Conservation (phyloP, 306 rosid genomes). For the Inga oerstediana region DNA sequence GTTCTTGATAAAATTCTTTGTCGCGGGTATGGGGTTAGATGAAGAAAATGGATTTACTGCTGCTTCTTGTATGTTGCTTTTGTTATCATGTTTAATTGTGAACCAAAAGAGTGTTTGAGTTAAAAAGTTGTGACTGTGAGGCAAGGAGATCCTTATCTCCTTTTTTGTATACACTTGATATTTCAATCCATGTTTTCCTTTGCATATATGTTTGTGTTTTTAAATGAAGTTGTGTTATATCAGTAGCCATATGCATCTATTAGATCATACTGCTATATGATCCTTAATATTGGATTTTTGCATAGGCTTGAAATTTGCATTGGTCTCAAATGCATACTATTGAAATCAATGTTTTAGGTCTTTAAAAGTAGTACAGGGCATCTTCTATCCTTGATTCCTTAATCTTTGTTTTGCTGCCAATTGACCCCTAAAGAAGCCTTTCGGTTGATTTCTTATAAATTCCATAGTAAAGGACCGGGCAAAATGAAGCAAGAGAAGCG, state of each 20-base stretch:
- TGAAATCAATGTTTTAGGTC: too few species aligned
- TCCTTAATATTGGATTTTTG: too few species aligned
- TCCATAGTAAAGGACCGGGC: conserved; percentile 95
- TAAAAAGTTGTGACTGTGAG: background rate
- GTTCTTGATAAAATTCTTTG: background rate
- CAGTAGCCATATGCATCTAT: background rate
- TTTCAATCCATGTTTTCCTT: background rate
- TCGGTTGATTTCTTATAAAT: conserved; percentile 73
- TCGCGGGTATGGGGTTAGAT: background rate
- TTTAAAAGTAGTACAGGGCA: too few species aligned
- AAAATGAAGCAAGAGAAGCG: conserved; percentile 98
- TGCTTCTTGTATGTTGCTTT: background rate
- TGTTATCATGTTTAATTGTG: background rate
- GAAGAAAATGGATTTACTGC: background rate
- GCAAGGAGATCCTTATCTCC: too few species aligned
- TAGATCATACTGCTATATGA: too few species aligned
- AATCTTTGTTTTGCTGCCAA: conserved; percentile 48
- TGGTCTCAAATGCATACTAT: too few species aligned
- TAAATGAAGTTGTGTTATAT: background rate
- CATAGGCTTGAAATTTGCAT: too few species aligned
- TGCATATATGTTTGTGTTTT: background rate
- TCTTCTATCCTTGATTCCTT: background rate
- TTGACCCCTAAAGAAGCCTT: conserved; percentile 97
- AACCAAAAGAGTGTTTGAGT: background rate
- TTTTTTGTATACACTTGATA: too few species aligned